A percentile compares a stretch with the other conserved stretches of the same genome.
Conservation (phyloP, 1,284 basidiomycete genomes). For the Ceratobasidium sp. region DNA sequence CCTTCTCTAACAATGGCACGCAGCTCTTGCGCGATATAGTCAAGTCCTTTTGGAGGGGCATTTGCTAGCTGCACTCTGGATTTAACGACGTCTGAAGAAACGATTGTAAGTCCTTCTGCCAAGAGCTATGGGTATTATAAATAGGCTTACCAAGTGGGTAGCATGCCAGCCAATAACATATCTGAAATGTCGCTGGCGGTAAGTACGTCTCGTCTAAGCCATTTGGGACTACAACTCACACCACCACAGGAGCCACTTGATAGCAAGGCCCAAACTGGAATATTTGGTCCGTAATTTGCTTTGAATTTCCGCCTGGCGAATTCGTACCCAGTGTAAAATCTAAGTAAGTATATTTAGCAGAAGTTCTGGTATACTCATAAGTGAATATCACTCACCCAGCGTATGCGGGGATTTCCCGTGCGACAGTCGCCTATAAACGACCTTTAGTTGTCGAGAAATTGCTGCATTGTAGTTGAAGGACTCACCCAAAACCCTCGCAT, state of each 20-base stretch:
- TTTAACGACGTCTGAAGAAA: conserved; percentile 84
- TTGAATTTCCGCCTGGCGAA: conserved; percentile 83
- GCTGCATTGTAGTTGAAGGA: not conserved
- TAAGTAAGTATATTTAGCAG: conserved; percentile 49
- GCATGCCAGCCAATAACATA: conserved; percentile 93
- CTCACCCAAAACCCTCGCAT: conserved; percentile 97
- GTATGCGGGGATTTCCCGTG: conserved; percentile 94
- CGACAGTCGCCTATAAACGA: conserved; percentile 79
- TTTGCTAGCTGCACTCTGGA: conserved; percentile 85
- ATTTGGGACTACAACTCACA: conserved; percentile 59
- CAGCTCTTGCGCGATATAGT: conserved; percentile 82
- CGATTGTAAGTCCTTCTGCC: conserved; percentile 5
- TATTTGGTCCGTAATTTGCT: conserved; percentile 66
- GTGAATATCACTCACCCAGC: conserved; percentile 68
- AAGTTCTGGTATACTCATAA: not conserved
- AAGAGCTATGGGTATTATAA: not conserved
- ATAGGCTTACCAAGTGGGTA: conserved; percentile 81
- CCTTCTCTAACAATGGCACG: conserved; percentile 74
- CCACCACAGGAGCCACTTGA: conserved; percentile 90
- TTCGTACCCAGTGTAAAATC: conserved; percentile 75
- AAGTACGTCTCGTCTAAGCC: not conserved
- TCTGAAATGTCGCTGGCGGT: conserved; percentile 57
- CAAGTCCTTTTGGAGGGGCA: conserved; percentile 80
- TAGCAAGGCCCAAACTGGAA: conserved; percentile 91
- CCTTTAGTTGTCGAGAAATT: not conserved